Percentiles rank a stretch among this genome's conserved stretches.
phyloP scores from a whole-genome alignment of 441 rosid species.

The Monsonia emarginata region DNA sequence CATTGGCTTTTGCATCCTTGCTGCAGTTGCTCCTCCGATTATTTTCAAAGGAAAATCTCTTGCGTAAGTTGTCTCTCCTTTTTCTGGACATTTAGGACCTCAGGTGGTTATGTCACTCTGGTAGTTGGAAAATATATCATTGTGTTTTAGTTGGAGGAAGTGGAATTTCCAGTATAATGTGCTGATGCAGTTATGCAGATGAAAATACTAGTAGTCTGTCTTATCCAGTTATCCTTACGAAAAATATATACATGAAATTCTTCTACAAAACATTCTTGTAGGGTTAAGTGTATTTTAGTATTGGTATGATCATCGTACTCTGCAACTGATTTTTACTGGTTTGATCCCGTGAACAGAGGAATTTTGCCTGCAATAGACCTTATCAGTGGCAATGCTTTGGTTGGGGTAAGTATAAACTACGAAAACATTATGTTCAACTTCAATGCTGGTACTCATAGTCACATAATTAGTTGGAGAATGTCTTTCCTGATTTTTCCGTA shows the following conservation, averaged over 20 bases:
- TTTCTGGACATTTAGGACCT: too few relatives aligned
- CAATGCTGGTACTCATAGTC: background rate
- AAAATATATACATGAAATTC: background rate
- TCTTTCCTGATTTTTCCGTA: background rate
- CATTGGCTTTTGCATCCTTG: slow-evolving; percentile 72
- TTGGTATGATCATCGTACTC: background rate
- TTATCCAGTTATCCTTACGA: background rate
- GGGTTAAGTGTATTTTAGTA: background rate
- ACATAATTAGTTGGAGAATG: background rate
- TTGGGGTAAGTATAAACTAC: slow-evolving; percentile 49
- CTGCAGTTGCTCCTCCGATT: slow-evolving; percentile 88
- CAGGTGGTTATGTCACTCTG: too few relatives aligned
- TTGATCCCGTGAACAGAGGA: slow-evolving; percentile 54
- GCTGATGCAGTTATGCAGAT: background rate
- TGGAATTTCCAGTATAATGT: background rate
- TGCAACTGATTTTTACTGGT: slow-evolving; percentile 18
- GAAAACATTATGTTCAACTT: background rate
- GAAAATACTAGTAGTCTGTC: background rate
- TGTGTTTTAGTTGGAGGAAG: background rate
- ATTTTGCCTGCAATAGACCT: slow-evolving; percentile 84
- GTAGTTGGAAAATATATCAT: background rate
- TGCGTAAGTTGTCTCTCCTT: slow-evolving; percentile 45
- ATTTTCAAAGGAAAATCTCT: slow-evolving; percentile 94
- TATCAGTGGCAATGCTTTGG: slow-evolving; percentile 37
- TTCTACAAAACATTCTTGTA: background rate